Evolutionary conservation across 106 monocot genomes (phyloP).

Genomic region (Dioscorea alata): DNA sequence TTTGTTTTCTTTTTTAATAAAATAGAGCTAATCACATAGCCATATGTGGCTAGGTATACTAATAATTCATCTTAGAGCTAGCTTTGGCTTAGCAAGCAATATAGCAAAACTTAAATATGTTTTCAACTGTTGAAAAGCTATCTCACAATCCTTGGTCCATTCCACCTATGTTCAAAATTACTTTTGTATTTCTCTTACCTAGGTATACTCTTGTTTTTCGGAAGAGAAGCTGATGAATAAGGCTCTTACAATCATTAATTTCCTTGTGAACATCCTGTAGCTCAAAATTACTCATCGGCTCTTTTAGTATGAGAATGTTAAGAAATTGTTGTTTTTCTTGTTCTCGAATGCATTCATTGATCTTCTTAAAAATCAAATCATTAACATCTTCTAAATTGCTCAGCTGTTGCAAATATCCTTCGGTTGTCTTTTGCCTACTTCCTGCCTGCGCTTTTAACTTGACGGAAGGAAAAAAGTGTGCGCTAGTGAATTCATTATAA

Average conservation of each 20-base stretch:
- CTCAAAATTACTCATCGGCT: not conserved
- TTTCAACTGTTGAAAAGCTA: too few relatives aligned
- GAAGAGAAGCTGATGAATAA: not conserved
- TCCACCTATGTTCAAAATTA: too few relatives aligned
- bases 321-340: not conserved
- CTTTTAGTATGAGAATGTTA: not conserved
- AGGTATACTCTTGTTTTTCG: not conserved
- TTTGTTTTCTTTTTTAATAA: too few relatives aligned
- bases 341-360: not conserved
- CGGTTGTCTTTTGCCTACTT: not conserved
- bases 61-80: too few relatives aligned
- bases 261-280: slow-evolving; percentile 4
- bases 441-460: not conserved
- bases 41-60: too few relatives aligned
- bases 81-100: too few relatives aligned
- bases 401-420: not conserved
- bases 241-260: not conserved
- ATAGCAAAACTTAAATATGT: too few relatives aligned
- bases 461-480: not conserved
- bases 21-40: too few relatives aligned
- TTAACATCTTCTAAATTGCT: not conserved
- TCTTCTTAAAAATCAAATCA: not conserved
- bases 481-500: too few relatives aligned
- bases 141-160: too few relatives aligned
- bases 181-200: too few relatives aligned